Base-by-base conservation (phyloP, 2,329 filamentous ascomycete species). In the Talaromyces sp. region DNA sequence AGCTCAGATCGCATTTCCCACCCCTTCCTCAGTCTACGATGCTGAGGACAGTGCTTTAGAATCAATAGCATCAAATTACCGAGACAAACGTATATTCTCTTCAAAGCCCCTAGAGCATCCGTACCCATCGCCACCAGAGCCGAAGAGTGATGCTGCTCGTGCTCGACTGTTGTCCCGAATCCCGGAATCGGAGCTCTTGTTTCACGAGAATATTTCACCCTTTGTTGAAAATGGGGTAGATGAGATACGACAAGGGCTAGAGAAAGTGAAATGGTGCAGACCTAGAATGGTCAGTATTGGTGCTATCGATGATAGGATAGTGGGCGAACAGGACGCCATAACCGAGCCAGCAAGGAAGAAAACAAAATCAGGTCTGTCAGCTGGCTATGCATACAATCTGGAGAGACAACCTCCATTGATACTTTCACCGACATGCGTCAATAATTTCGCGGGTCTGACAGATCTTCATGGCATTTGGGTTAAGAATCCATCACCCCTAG, bases 61-160 rank as follows among this genome's bases (percentile, higher is more conserved):
- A 2, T 3, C 31, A 50, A 3, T 25, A 50, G 33, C 52, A 47
- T n/a, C 17, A 63, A 25, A 11, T 15, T 11, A 57, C 10, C 6
- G 5, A 17, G 22, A 45, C 33, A 58, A 56, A 63, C 56, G 63
- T 5, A 72, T 86, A 1, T 71, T 82, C 27, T 87, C 86, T 8
- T 79, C 74, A 15, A 22, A 69, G 9, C 80, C 86, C 1, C 67
- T 82, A 2, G 66, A 79, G 49, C 65, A 69, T 13, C 85, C 86
- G 2, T 87, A 83, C 68, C 72, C 73, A 27, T 77, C 76, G 11
- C 78, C 81, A 25, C 73, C 74, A 15, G 84, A 85, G 69, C 85
- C 86, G 10, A 87, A 84, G 69, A 77, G 78, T 13, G 75, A 76
- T 5, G 73, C 76, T 41, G 81, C 81, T 8, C 80, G 78, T 49